Evolutionary conservation across 1,284 basidiomycete genomes (phyloP).

Genomic region (Blastosporella zonata): DNA sequence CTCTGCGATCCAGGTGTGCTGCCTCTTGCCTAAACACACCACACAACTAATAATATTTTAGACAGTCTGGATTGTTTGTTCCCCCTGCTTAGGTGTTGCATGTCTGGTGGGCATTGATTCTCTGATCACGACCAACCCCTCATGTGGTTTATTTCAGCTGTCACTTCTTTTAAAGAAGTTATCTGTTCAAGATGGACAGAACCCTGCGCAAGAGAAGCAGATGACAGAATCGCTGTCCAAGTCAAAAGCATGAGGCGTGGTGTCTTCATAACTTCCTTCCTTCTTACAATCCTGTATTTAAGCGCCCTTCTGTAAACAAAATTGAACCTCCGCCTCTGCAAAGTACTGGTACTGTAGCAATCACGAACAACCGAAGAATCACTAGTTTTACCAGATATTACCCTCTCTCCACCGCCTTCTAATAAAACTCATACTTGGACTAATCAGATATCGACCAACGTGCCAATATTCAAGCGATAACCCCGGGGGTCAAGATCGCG

Average conservation of each 20-base stretch:
- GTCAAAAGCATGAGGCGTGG: slow-evolving; percentile 1
- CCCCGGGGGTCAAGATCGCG: too few species aligned
- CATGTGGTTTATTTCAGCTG: slow-evolving; percentile 26
- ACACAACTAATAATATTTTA: slow-evolving; percentile 24
- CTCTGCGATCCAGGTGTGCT: slow-evolving; percentile 50
- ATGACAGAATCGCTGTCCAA: background rate
- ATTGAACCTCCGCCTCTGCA: too few species aligned
- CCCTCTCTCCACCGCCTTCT: too few species aligned
- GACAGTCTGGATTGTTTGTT: slow-evolving; percentile 62
- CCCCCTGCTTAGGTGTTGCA: slow-evolving; percentile 54
- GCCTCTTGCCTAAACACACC: slow-evolving; percentile 1
- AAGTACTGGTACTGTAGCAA: too few species aligned
- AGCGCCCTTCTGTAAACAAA: too few species aligned
- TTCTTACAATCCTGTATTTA: background rate
- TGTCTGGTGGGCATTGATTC: slow-evolving; percentile 39
- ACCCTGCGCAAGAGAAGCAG: slow-evolving; percentile 1
- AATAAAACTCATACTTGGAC: too few species aligned
- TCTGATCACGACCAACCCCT: slow-evolving; percentile 9
- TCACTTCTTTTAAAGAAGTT: slow-evolving; percentile 36
- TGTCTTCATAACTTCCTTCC: too few species aligned
- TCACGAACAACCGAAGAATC: too few species aligned
- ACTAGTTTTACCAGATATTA: too few species aligned
- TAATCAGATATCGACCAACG: too few species aligned
- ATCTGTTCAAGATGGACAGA: slow-evolving; percentile 23
- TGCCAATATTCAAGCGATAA: too few species aligned